Evolutionary conservation across 2,329 filamentous ascomycete species (phyloP), one percentile per base, ranked within the genome.

Genomic region (Clonostachys sp.): DNA sequence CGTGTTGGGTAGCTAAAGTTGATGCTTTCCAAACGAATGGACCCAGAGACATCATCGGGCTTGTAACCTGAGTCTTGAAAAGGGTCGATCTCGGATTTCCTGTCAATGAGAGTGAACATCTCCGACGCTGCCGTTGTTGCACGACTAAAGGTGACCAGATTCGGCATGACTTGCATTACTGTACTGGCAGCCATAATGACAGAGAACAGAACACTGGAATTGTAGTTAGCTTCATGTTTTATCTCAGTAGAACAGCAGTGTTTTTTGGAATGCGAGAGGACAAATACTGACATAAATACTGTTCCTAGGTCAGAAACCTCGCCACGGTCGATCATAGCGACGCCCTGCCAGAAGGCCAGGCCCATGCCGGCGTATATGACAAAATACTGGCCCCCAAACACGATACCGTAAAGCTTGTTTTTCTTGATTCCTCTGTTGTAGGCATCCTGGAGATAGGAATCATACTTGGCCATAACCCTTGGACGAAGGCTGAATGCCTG

Each of bases 211-310:
- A 61, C 59, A 5, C 56, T 60, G 18, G 13, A 14, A 16, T 36
- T 18, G 14, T 30, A 12, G 33, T 41, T 13, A 42, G 34, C 10
- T 20, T n/a, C 12, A 39, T n/a, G n/a, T n/a, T n/a, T n/a, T n/a
- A n/a, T n/a, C n/a, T n/a, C n/a, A n/a, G n/a, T n/a, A 67, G 62
- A 6, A 68, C 63, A 49, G 69, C 62, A n/a, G 63, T 5, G 13
- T 10, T 40, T 45, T 14, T 16, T 16, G 40, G 8, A 39, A 35
- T 9, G 40, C 33, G 35, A 46, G 39, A 36, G 34, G 42, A 39
- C 5, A 18, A 13, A 10, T 4, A 43, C 50, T 20, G 7, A 52
- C 52, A 49, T 51, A 36, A 55, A 54, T 4, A 55, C 43, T 1
- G 50, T 51, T 12, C 50, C 50, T 5, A 51, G 16, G n/a, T 48